A percentile compares a stretch with the other conserved stretches of the same genome.
These are phyloP conservation scores for Corynascus novoguineensis DNA, from an alignment of 495 filamentous ascomycete species.

Conservation along the genomic window DNA sequence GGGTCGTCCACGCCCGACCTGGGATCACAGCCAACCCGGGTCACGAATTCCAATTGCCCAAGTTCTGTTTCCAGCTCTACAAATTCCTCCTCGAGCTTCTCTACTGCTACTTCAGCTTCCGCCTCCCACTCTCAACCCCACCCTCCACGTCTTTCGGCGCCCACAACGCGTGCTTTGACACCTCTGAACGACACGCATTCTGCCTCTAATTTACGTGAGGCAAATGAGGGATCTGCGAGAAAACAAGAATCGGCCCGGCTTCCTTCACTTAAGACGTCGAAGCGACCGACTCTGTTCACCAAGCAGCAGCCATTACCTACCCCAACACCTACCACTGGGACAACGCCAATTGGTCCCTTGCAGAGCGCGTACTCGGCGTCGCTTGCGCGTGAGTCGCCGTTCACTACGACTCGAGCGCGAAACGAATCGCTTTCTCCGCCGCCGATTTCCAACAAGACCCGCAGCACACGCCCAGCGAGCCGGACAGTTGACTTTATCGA, in stretches of 20 bases:
- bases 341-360: constrained; percentile 25
- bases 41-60: background rate
- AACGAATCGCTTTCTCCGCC: constrained; percentile 1
- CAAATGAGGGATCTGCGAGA: background rate
- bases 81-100: background rate
- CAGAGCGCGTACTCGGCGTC: constrained; percentile 33
- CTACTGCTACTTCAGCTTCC: background rate
- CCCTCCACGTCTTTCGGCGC: background rate
- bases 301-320: constrained; percentile 33
- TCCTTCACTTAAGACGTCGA: constrained; percentile 18
- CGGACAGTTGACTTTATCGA: constrained; percentile 1
- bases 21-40: background rate
- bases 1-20: background rate
- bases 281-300: constrained; percentile 10
- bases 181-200: background rate
- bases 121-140: background rate
- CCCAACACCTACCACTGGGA: constrained; percentile 29
- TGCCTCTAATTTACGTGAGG: background rate
- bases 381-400: constrained; percentile 13
- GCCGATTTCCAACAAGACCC: background rate
- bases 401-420: background rate
- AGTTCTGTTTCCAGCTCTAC: background rate
- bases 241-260: background rate
- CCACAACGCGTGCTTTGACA: background rate
- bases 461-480: background rate